Base-by-base conservation (phyloP, 2,329 filamentous ascomycete genomes). In the Pseudogymnoascus sp. region DNA sequence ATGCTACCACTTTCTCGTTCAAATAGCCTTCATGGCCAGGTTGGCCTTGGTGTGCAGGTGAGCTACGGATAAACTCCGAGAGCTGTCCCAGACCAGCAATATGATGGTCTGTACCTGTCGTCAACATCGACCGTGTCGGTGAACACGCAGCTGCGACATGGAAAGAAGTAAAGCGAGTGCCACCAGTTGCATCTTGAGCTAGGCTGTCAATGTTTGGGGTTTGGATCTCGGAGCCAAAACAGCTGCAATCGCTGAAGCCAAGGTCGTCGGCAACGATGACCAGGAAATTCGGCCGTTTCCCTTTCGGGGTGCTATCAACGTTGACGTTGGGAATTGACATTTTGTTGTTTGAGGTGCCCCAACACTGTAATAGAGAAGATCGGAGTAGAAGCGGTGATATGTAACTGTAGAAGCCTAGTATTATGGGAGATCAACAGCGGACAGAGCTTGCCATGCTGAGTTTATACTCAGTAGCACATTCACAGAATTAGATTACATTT, bases 131-230 rank as follows among this genome's bases (percentile, higher is more conserved):
- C 37, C 84, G 76, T 2, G 82, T 84, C 1, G 85, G 85, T 30
- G 83, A 86, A 71, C 83, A 87, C 58, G 84, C 84, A 2, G 83
- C 81, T 0, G 85, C 84, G 1, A 83, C 81, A 67, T 87, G 84
- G 70, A 85, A 87, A 66, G 86, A 81, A 0, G 83, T 86, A 67
- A 86, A 84, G 4, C 83, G 79, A 18, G 87, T 71, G 30, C 83
- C 79, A 60, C 74, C 70, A 71, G 75, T 72, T 34, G 59, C 59
- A 20, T 34, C 39, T 35, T 60, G 69, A 12, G 77, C 77, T 5
- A 80, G 67, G 25, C 75, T 76, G 70, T 84, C 78, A 35, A 84
- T 74, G 66, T 81, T 80, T 2, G 81, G 81, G 0, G 81, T 84
- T 22, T 75, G 74, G 63, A 84, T 84, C 71, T 84, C 81, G 65